These are phyloP conservation scores for Trichoderma cornu-damae DNA, from an alignment of 2,329 filamentous ascomycete genomes.

Conservation along the genomic window DNA sequence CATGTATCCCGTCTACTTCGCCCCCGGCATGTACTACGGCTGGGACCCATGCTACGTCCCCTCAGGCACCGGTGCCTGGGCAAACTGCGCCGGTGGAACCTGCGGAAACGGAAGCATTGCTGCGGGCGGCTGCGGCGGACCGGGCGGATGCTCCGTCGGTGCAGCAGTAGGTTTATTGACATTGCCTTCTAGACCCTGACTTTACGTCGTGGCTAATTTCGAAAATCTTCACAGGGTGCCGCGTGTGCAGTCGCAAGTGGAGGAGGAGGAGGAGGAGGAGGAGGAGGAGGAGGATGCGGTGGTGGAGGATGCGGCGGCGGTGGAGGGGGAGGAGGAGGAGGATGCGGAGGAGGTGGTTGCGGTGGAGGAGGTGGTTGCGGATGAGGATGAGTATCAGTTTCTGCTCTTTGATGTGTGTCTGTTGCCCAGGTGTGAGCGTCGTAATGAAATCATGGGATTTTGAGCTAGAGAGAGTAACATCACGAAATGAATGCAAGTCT, in stretches of 20 bases:
- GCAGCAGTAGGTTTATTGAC: constrained; percentile 14
- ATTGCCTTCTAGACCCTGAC: no score
- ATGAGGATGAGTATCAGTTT: no score
- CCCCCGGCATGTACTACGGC: constrained; percentile 43
- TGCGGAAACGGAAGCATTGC: constrained; percentile 42
- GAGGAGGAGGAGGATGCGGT: constrained; percentile 38
- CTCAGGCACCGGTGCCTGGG: constrained; percentile 35
- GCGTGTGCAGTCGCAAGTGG: background rate
- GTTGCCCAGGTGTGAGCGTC: no score
- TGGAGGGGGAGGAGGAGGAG: constrained; percentile 36
- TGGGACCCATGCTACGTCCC: constrained; percentile 36
- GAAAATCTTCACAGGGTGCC: background rate
- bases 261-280: background rate
- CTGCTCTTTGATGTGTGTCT: no score
- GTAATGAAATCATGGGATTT: no score
- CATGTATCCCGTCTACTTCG: constrained; percentile 40
- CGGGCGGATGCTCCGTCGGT: constrained; percentile 21
- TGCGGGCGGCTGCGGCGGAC: constrained; percentile 34
- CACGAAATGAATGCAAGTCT: no score
- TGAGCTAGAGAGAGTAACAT: no score
- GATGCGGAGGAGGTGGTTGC: background rate
- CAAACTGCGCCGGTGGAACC: constrained; percentile 42
- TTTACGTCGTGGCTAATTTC: background rate
- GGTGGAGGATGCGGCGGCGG: constrained; percentile 7
- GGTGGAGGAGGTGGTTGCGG: background rate